Evolutionary conservation across 768 basidiomycete genomes (phyloP), one percentile per base, ranked within the genome.

Genomic region (Auricularia sp.): DNA sequence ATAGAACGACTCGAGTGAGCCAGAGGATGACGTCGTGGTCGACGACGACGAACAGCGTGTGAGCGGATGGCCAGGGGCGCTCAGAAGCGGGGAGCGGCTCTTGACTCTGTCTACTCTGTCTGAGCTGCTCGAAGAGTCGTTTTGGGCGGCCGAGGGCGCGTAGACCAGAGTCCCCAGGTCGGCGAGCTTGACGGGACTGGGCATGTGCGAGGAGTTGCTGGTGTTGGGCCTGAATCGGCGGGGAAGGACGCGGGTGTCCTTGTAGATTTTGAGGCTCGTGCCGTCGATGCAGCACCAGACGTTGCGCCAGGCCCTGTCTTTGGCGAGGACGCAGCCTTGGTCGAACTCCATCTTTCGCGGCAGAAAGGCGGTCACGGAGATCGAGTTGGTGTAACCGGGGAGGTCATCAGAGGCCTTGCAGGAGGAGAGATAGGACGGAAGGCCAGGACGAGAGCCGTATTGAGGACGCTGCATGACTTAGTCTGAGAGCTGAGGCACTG

Each of bases 311-410:
- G 92, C 91, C 58, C 97, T 80, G 73, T 98, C 95, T 72, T 81
- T 84, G 5, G 95, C 87, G 74, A 96, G 92, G 2, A 92, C 79
- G 6, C 94, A 94, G 0, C 94, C 92, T 8, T 81, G 75, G 3
- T 76, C 78, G 72, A 99, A 98, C 79, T 99, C 97, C 86, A 95
- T 84, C 80, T 99, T 99, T 56, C 91, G 85, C 1, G 89, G 89
- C 79, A 99, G 83, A 63, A 87, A 81, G 3, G 87, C 92, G 45
- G 84, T 81, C 69, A 98, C 84, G 70, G 91, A 87, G 16, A 98
- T 83, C 16, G 80, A 76, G 75, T 97, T 98, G 66, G 82, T 83
- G 74, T 99, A 99, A 3, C 73, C 54, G 0, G 97, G 97, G 1
- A 99, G 80, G 42, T 73, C 74, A 74, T 99, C 96, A 8, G 39